Base-by-base conservation (phyloP, 1,284 basidiomycete genomes). In the Cryptococcus depauperatus region DNA sequence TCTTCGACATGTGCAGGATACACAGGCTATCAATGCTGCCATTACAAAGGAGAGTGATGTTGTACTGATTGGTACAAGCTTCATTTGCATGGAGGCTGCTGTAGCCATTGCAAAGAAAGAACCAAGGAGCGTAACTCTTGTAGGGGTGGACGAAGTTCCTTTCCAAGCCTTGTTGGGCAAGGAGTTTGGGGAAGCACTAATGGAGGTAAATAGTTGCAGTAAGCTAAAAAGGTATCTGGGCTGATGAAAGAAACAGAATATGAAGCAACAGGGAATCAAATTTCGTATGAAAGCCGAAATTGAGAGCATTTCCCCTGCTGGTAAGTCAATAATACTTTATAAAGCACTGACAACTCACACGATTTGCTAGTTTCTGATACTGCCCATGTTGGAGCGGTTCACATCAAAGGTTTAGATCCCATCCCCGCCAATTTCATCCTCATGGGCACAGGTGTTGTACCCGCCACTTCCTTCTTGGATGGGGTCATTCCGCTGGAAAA, bases 11-110 rank as follows among this genome's bases (percentile, higher is more conserved):
- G 72, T 91, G 29, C 70, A 77, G 28, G 85, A 93, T 64, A 75
- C 87, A 2, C 78, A 84, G 70, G 78, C 78, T 42, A 83, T 95
- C 53, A 84, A 84, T 56, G 76, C 76, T 35, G 53, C 55, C 13
- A 51, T 70, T 42, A 60, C 56, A 29, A 80, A 83, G 59, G 84
- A 84, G 23, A 84, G 86, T 60, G 77, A 80, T 44, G 70, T 87
- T 38, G 86, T 91, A 27, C 79, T 95, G 27, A 84, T 95, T 52
- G 91, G 91, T 1, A 85, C 83, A 27, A 87, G 84, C 16, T 96
- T 95, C 72, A 97, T 97, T 61, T 83, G 85, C 43, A 88, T 96
- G 84, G 91, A 97, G 68, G 75, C 89, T 9, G 87, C 88, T 4
- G 78, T 76, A 13, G 85, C 87, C 1, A 73, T 88, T 1, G 65